Evolutionary conservation across 1,284 basidiomycete species (phyloP).

Genomic region (Pholiota adiposa): DNA sequence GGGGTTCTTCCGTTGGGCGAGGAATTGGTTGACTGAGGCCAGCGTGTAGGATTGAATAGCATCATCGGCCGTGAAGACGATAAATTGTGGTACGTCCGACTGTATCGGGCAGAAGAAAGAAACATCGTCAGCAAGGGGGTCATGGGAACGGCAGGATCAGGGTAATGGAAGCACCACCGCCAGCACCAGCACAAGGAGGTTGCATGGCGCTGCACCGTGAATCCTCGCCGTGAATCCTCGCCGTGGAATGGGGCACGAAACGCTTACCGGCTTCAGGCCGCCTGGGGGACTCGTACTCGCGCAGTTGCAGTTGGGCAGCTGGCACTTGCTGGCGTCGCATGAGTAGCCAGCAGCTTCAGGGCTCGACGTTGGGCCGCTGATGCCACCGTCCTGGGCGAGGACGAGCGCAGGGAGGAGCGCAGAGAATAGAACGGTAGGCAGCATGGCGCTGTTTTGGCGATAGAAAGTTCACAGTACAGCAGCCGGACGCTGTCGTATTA

Average conservation of each 20-base stretch:
- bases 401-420: slow-evolving; percentile 38
- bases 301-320: slow-evolving; percentile 73
- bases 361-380: slow-evolving; percentile 28
- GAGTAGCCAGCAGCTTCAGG: slow-evolving; percentile 63
- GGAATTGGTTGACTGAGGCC: slow-evolving; percentile 74
- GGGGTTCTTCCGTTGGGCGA: slow-evolving; percentile 79
- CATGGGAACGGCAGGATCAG: neutral
- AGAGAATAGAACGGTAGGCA: slow-evolving; percentile 36
- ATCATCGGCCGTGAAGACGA: slow-evolving; percentile 76
- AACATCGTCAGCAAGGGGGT: neutral
- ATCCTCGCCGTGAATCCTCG: neutral
- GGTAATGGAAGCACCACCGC: neutral
- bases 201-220: neutral
- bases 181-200: too few relatives aligned
- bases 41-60: slow-evolving; percentile 78
- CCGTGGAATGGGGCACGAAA: slow-evolving; percentile 1
- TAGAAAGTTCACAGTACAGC: neutral
- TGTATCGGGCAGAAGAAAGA: slow-evolving; percentile 27
- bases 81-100: slow-evolving; percentile 71
- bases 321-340: slow-evolving; percentile 68
- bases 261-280: slow-evolving; percentile 62
- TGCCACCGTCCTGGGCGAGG: slow-evolving; percentile 42
- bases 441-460: slow-evolving; percentile 20
- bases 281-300: slow-evolving; percentile 76
- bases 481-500: neutral